Base-by-base conservation (phyloP, 2,329 filamentous ascomycete species). In the Sporothrix sp. region DNA sequence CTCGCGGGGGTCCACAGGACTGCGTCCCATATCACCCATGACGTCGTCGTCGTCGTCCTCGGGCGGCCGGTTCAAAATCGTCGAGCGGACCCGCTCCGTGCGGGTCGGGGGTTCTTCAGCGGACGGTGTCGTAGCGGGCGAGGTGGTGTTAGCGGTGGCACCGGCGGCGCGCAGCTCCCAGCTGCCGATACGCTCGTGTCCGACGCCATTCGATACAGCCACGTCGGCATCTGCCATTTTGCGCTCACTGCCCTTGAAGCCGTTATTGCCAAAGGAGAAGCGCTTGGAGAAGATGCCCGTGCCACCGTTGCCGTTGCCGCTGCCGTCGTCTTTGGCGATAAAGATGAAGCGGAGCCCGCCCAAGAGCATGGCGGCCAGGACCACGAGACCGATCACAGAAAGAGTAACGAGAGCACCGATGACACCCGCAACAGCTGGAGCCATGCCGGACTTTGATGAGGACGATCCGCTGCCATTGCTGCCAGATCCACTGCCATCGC, bases 151-250 rank as follows among this genome's bases (percentile, higher is more conserved):
- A 3, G 40, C 39, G 7, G 47, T 45, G 42, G 14, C 33, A 28
- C 7, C 16, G 9, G 27, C 59, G 5, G 54, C 23, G 7, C 60
- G 57, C 47, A 76, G 60, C 56, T 76, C 73, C 73, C 73, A 76
- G 58, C 73, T 75, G 1, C 72, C 73, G 13, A 70, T 59, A 7
- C 73, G 67, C 56, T 71, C 72, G 30, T 74, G 70, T 3, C 64
- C 63, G 4, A 57, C 61, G 0, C 73, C 73, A 38, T 62, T 64
- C 1, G 66, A 64, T 3, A 72, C 62, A 1, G 63, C 59, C 3
- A 75, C 61, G 51, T 76, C 73, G 0, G 62, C 58, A 48, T 76
- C 73, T 3, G 63, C 65, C 0, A 63, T 61, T 61, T 65, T 70
- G 61, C 71, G 74, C 60, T 72, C 69, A 0, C 62, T 58, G 10